Evolutionary conservation across 2,329 filamentous ascomycete species (phyloP), one percentile per base, ranked within the genome.

Genomic region (Blastomyces parvus): DNA sequence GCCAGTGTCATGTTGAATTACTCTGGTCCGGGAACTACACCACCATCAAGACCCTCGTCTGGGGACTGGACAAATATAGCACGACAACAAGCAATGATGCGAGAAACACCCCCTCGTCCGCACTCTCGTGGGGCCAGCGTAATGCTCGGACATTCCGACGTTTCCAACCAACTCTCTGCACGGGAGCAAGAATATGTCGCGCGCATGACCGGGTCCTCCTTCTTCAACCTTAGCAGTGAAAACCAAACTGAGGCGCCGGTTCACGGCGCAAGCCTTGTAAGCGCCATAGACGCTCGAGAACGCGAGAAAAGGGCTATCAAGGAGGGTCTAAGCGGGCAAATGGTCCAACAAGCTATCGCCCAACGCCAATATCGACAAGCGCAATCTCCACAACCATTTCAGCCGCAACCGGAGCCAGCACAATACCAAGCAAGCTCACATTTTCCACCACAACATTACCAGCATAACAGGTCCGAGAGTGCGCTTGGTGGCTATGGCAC

Each of bases 141-240:
- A 3, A 72, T 83, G 63, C 74, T 88, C 38, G 77, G 78, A 57
- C 73, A 77, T 33, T 79, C 79, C 59, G 81, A 85, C 67, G 76
- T 82, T 30, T 81, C 83, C 9, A 76, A 79, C 0, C 84, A 87
- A 63, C 80, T 96, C n/a, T 91, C 89, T 25, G 91, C 91, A 22
- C 85, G 88, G 19, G 91, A 96, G 74, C 91, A 95, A 73, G 90
- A 95, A 75, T 88, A 95, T 68, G 83, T 96, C n/a, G 89, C 91
- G 11, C 85, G 89, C 46, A 81, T 90, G 68, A 96, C 91, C 0
- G 89, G 89, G 0, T 86, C 86, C 0, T 89, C 91, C 0, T 79
- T 96, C 59, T 83, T 95, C 69, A 86, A 84, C 64, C 79, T 95
- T 72, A 83, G 82, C 4, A 75, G 72, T 46, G 82, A 82, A 59